Evolutionary conservation across 306 rosid genomes (phyloP), one percentile per base, ranked within the genome.

Genomic region (Glycine latifolia): DNA sequence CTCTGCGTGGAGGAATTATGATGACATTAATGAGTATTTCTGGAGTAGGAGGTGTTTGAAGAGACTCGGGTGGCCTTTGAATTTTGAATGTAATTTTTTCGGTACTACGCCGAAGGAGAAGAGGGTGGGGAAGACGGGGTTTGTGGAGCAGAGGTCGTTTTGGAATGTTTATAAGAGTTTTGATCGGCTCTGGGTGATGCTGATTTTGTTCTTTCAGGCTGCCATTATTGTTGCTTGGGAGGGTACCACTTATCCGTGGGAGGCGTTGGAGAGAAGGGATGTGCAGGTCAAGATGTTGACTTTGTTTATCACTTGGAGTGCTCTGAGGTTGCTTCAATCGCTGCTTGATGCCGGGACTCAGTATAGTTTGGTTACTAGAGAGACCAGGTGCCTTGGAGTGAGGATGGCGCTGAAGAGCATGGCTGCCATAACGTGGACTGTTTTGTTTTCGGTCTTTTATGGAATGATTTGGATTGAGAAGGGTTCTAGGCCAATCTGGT

Each of bases 281-380:
- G 88, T 73, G 44, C 91, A 86, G 88, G 98, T 90, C 55, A 61
- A 86, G 84, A 7, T 94, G 90, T 86, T 94, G 86, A 85, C 97
- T 1, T 71, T 94, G 59, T 94, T 94, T 77, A 94, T 94, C 70
- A 94, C 98, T 33, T 94, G 97, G 97, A 75, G 90, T 46, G 94
- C 82, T 41, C 80, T 94, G 2, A 83, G 98, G 87, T 55, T 94
- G 9, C 91, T 90, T 81, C 98, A 92, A 58, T 89, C 98, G 1
- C 89, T 88, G 85, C 98, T 94, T 46, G 98, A 94, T 87, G 97
- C 97, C 0, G 98, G 98, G 75, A 91, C 97, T 81, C 98, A 94
- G 59, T 94, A 92, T 82, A 94, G 98, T 85, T 86, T 94, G 91
- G 97, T 94, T 75, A 65, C 97, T 15, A 89, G 83, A 78, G 97